Evolutionary conservation across 192 early-diverging fungal genomes (phyloP), one percentile per base, ranked within the genome.

Genomic region (Helicostylum pulchrum): DNA sequence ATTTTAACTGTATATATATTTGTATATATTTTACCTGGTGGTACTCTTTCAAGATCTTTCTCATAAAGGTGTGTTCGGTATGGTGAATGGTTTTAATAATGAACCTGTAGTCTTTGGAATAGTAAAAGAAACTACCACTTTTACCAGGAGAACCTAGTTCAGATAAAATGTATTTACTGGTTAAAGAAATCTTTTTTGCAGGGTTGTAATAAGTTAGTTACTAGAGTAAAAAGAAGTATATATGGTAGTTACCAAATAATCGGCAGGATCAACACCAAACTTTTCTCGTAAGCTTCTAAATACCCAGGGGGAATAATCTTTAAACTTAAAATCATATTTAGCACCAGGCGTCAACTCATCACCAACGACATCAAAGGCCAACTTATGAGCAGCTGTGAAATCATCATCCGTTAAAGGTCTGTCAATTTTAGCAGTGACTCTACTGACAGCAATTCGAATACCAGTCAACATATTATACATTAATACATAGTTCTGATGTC

Each of bases 401-500:
- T 99, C 97, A 44, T 84, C 89, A 32, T 80, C 76, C 6, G 78
- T 74, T 53, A 99, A 74, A 0, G 79, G 72, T 15, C 92, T 85
- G 39, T 82, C 72, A 12, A 86, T 87, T 69, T 97, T 97, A 34
- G 94, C 92, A 64, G 86, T 84, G 67, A 90, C 93, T 44, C 97
- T 85, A 23, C 91, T 90, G 12, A 94, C 91, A 14, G 90, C 88
- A 17, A 96, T 88, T 17, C 96, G 85, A 68, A 98, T 96, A 11
- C 96, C 95, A 0, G 93, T 99, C 30, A 99, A 80, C 96, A 99
- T 99, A 64, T 97, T 94, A 80, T 95, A 97, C 95, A 98, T 98
- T n/a, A 97, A 80, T 61, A 94, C 84, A 72, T 95, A 98, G 74
- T 98, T 96, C 14, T 84, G 88, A 73, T 98, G 96, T 30, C 88